A percentile compares a stretch with the other conserved stretches of the same genome.
phyloP scores from a whole-genome alignment of 176 grass and related monocot species.

The Hordeum marinum region DNA sequence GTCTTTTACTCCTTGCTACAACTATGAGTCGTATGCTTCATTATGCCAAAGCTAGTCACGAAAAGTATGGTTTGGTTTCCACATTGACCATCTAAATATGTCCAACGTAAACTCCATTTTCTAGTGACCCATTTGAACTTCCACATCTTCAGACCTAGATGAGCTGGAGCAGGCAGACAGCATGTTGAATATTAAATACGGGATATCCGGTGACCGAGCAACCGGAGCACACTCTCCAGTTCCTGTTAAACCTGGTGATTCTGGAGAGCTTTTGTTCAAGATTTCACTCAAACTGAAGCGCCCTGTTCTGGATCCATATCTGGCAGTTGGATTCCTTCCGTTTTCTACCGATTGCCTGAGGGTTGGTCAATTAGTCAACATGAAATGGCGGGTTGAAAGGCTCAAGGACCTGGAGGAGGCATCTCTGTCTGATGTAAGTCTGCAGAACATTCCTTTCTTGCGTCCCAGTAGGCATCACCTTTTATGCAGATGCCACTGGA shows the following conservation, averaged over 20 bases:
- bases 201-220: conserved; percentile 77
- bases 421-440: conserved; percentile 60
- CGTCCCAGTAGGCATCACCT: neutral
- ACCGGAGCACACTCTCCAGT: conserved; percentile 78
- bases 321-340: conserved; percentile 96
- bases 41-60: neutral
- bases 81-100: neutral
- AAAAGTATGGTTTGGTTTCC: neutral
- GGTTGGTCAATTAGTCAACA: conserved; percentile 88
- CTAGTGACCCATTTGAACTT: conserved; percentile 3
- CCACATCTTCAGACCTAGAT: conserved; percentile 49
- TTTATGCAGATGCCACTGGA: neutral
- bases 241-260: conserved; percentile 32
- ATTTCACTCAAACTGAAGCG: conserved; percentile 66
- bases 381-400: conserved; percentile 95
- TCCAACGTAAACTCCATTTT: neutral
- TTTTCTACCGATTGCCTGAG: conserved; percentile 83
- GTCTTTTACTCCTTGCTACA: neutral
- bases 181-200: conserved; percentile 77
- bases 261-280: conserved; percentile 67
- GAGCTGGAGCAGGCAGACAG: conserved; percentile 55
- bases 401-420: conserved; percentile 57
- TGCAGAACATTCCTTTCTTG: neutral
- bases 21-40: neutral
- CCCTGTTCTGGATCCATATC: conserved; percentile 85